Evolutionary conservation across 805 yeast genomes (phyloP).

Genomic region (Komagataella pastoris): DNA sequence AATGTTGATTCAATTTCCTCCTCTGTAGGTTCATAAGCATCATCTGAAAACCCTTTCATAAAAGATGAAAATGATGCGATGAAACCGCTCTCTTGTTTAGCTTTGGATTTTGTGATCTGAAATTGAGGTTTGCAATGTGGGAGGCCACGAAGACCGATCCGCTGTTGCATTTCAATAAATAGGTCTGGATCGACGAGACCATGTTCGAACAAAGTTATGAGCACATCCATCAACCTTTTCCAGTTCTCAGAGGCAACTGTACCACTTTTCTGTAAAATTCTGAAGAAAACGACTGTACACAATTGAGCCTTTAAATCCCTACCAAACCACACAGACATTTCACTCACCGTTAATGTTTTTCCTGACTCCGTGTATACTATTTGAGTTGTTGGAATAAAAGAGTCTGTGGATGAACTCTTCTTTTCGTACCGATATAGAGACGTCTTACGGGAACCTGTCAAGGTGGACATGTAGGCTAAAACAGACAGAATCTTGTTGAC

Average conservation of each 20-base stretch:
- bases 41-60: constrained; percentile 76
- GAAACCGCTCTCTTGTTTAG: constrained; percentile 63
- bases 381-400: constrained; percentile 30
- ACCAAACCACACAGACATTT: constrained; percentile 74
- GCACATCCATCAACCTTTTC: constrained; percentile 43
- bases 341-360: constrained; percentile 61
- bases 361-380: constrained; percentile 37
- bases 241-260: constrained; percentile 38
- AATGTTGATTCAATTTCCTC: constrained; percentile 83
- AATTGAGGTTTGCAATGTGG: constrained; percentile 55
- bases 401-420: constrained; percentile 18
- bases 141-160: constrained; percentile 35
- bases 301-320: constrained; percentile 85
- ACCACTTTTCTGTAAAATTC: constrained; percentile 51
- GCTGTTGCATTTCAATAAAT: constrained; percentile 52
- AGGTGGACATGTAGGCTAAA: constrained; percentile 56
- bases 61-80: constrained; percentile 87
- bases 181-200: constrained; percentile 56
- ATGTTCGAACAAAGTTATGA: constrained; percentile 57
- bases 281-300: constrained; percentile 73
- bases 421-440: constrained; percentile 12
- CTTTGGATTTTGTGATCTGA: constrained; percentile 47
- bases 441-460: constrained; percentile 27
- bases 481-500: constrained; percentile 56
- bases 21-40: constrained; percentile 82